These are phyloP conservation scores for Coniosporium tulheliwenetii DNA, from an alignment of 2,329 filamentous ascomycete species.

Conservation along the genomic window DNA sequence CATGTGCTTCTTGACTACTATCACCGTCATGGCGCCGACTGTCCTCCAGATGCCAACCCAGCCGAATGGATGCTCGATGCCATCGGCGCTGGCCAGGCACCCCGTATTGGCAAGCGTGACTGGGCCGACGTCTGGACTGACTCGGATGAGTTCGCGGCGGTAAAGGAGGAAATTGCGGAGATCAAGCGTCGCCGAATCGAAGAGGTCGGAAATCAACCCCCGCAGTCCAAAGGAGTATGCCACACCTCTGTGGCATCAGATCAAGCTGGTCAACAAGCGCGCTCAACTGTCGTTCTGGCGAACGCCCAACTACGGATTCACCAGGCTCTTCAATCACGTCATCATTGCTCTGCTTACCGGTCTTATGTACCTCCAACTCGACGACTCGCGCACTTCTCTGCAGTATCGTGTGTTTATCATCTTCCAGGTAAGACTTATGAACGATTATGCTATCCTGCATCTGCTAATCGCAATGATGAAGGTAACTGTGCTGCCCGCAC, in stretches of 20 bases:
- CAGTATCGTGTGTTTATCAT: constrained; percentile 82
- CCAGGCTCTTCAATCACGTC: constrained; percentile 71
- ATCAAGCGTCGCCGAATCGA: constrained; percentile 48
- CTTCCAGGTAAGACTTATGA: constrained; percentile 44
- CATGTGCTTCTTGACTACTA: constrained; percentile 47
- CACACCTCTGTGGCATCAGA: constrained; percentile 63
- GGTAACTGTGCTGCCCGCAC: constrained; percentile 62
- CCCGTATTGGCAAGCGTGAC: constrained; percentile 58
- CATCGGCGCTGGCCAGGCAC: constrained; percentile 58
- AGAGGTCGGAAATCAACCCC: constrained; percentile 25
- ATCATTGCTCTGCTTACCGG: constrained; percentile 65
- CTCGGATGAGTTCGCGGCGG: constrained; percentile 50
- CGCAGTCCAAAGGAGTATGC: constrained; percentile 60
- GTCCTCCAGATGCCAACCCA: constrained; percentile 36
- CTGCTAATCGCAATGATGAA: too few relatives aligned
- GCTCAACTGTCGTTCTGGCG: constrained; percentile 73
- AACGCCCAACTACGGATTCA: constrained; percentile 79
- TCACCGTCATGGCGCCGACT: constrained; percentile 39
- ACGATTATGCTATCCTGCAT: too few relatives aligned
- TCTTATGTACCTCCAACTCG: constrained; percentile 62
- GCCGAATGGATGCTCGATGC: constrained; percentile 78
- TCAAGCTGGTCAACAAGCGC: constrained; percentile 56
- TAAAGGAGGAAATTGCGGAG: constrained; percentile 49
- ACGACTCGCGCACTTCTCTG: constrained; percentile 58
- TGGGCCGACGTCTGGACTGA: constrained; percentile 71